Percentiles rank a stretch among this genome's conserved stretches.
Evolutionary conservation across 441 rosid genomes (phyloP).

Genomic region (Mallotus japonicus): DNA sequence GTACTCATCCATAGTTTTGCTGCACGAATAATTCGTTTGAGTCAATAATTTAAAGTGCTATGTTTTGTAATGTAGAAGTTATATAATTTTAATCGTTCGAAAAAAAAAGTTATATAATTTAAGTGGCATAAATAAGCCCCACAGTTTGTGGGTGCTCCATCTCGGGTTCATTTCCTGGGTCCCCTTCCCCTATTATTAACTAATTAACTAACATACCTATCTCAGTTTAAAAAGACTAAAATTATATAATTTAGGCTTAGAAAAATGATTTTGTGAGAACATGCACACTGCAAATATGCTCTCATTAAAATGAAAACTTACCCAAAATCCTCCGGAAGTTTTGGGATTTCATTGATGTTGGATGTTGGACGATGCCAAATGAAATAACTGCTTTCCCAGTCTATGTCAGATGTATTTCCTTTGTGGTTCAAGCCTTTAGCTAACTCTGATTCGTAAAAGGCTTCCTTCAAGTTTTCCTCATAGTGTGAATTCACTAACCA

Average conservation of each 20-base stretch:
- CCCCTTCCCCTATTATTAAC: no score
- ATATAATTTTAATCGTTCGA: no score
- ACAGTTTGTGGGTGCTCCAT: no score
- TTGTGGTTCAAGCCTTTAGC: conserved; percentile 44
- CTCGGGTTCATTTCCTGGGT: no score
- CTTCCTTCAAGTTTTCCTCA: conserved; percentile 55
- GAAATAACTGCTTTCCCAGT: conserved; percentile 89
- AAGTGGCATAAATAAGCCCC: no score
- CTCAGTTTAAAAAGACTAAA: no score
- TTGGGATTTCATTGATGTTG: conserved; percentile 53
- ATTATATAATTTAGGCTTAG: not conserved
- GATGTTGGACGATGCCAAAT: conserved; percentile 66
- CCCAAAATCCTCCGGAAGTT: conserved; percentile 62
- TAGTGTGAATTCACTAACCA: conserved; percentile 60
- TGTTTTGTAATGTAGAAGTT: not conserved
- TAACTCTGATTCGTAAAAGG: conserved; percentile 60
- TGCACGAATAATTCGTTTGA: conserved; percentile 32
- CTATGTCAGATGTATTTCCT: conserved; percentile 40
- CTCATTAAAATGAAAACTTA: conserved; percentile 26
- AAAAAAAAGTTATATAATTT: no score
- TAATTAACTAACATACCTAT: no score
- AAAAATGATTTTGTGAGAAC: no score
- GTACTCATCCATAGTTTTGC: conserved; percentile 71
- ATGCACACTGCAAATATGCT: not conserved
- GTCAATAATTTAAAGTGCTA: not conserved